Evolutionary conservation across 1,139 yeast genomes (phyloP), one percentile per base, ranked within the genome.

Genomic region (Hyphopichia pseudoburtonii): DNA sequence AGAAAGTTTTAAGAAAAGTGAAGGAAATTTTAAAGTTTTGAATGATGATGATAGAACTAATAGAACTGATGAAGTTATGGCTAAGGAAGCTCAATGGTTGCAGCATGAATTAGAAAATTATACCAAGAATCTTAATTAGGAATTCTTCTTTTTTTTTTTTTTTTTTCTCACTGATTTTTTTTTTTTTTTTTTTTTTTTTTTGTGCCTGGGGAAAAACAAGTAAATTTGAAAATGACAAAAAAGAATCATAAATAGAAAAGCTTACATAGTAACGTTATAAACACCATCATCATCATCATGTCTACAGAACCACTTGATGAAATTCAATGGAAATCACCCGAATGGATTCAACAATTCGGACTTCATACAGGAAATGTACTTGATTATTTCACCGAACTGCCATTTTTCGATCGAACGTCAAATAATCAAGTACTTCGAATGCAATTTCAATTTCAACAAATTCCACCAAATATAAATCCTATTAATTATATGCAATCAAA

Each of bases 291-390:
- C 7, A 21, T 10, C 23, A 21, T 7, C 5, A 42, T 46, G 51
- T 41, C 49, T 32, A 52, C 48, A 33, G 66, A 59, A 36, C 75
- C 76, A 7, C 66, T 88, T 34, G 97, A 90, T 56, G 97, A 92
- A 56, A 74, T 92, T 35, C 97, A 90, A 60, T 92, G 98, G 98
- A 80, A 90, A 47, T 85, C 94, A 5, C 98, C 98, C 1, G 98
- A 92, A 60, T 92, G 96, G 90, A 88, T 92, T 47, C 96, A 88
- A 57, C 79, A 82, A 41, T 79, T 83, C 55, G 96, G 96, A 0
- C 75, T 92, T 18, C 76, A 89, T 36, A 85, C 95, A 0, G 95
- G 84, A 38, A 92, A 90, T 54, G 96, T 92, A 2, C 72, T 92
- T 15, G 98, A 92, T 45, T 92, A 92, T 62, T 89, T 94, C 57